Evolutionary conservation across 2,329 filamentous ascomycete species (phyloP).

Genomic region (Epichloe hybrida): DNA sequence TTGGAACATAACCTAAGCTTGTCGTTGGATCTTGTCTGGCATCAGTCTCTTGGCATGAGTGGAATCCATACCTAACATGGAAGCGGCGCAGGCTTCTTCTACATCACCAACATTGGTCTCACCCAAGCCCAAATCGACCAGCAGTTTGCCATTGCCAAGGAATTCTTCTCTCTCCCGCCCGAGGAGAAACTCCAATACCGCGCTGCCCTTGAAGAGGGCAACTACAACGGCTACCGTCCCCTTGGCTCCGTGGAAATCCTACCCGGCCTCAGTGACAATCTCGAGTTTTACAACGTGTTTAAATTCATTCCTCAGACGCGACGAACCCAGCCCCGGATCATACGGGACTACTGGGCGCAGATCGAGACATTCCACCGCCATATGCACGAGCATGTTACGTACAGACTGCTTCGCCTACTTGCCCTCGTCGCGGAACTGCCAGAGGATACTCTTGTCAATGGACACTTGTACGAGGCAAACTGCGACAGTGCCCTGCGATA

Average conservation of each 20-base stretch:
- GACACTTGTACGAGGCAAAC: constrained; percentile 39
- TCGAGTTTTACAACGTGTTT: constrained; percentile 27
- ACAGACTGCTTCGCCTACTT: constrained; percentile 22
- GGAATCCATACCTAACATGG: background rate
- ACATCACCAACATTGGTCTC: constrained; percentile 50
- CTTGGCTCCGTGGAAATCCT: constrained; percentile 24
- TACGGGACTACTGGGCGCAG: constrained; percentile 15
- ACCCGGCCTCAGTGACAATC: constrained; percentile 23
- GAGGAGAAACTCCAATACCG: constrained; percentile 47
- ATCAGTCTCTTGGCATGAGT: background rate
- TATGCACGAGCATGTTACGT: constrained; percentile 19
- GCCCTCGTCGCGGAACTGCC: constrained; percentile 42
- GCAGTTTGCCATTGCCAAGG: constrained; percentile 47
- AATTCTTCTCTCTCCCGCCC: constrained; percentile 40
- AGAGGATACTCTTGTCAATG: constrained; percentile 37
- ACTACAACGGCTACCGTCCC: constrained; percentile 44
- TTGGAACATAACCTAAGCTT: background rate
- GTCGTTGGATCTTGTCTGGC: too few relatives aligned
- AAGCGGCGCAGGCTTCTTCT: constrained; percentile 36
- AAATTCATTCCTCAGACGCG: constrained; percentile 24
- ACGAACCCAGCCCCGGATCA: constrained; percentile 19
- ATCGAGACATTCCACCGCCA: constrained; percentile 23
- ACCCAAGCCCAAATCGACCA: constrained; percentile 43
- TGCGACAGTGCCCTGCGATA: constrained; percentile 45
- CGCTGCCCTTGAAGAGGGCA: constrained; percentile 33